These are phyloP conservation scores for Arachis hypogaea DNA, from an alignment of 306 rosid species.

Conservation along the genomic window DNA sequence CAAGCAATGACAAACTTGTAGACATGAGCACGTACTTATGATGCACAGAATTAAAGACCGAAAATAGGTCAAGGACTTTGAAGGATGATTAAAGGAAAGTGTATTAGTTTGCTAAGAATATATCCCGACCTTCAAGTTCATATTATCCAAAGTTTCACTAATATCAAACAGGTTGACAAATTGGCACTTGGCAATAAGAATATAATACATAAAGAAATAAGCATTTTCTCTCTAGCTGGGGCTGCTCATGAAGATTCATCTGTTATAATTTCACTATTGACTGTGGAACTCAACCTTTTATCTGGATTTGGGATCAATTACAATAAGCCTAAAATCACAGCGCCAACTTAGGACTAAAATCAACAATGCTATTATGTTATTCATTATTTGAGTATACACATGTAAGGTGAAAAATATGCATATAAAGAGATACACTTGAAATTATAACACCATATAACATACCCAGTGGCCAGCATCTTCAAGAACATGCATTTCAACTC, in stretches of 20 bases:
- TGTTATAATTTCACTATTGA: too few relatives aligned
- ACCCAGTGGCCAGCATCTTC: slow-evolving; percentile 99
- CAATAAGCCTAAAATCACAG: not conserved
- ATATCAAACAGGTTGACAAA: not conserved
- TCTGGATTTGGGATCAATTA: too few relatives aligned
- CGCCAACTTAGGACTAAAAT: not conserved
- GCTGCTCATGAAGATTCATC: too few relatives aligned
- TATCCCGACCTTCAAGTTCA: not conserved
- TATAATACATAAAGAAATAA: not conserved
- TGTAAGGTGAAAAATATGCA: slow-evolving; percentile 7
- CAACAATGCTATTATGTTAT: not conserved
- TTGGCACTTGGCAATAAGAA: slow-evolving; percentile 3
- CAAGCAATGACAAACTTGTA: not conserved
- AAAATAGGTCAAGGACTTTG: not conserved
- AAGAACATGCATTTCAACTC: slow-evolving; percentile 98
- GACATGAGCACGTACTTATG: not conserved
- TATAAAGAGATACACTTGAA: not conserved
- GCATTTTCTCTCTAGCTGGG: too few relatives aligned
- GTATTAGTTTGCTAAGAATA: not conserved
- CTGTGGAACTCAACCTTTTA: too few relatives aligned
- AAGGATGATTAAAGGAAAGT: slow-evolving; percentile 14
- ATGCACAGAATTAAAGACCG: not conserved
- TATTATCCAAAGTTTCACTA: not conserved
- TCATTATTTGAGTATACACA: slow-evolving; percentile 9
- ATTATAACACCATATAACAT: slow-evolving; percentile 31